Evolutionary conservation across 2,329 filamentous ascomycete genomes (phyloP).

Genomic region (Pseudopyricularia javanii): DNA sequence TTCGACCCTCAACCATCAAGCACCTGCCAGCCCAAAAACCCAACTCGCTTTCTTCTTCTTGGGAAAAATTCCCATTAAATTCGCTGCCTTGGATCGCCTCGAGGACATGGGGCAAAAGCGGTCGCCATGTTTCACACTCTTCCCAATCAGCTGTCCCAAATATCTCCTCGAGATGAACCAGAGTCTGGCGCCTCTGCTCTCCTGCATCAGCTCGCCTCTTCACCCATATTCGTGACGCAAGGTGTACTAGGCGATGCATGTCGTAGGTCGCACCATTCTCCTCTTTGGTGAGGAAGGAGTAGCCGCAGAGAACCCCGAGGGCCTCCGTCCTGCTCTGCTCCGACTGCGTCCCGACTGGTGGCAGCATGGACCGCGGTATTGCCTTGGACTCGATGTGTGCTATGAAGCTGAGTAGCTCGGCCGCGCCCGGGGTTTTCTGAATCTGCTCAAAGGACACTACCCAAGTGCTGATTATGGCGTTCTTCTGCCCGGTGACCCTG

Average conservation of each 20-base stretch:
- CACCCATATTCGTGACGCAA: slow-evolving; percentile 17
- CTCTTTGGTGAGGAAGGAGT: slow-evolving; percentile 17
- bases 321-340: slow-evolving; percentile 11
- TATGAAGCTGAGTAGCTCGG: slow-evolving; percentile 22
- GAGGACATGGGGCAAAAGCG: slow-evolving; percentile 15
- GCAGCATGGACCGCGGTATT: slow-evolving; percentile 22
- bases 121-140: slow-evolving; percentile 11
- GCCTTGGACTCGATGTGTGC: slow-evolving; percentile 24
- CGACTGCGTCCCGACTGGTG: slow-evolving; percentile 1
- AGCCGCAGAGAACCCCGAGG: slow-evolving; percentile 18
- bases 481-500: slow-evolving; percentile 15
- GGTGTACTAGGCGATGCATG: slow-evolving; percentile 24
- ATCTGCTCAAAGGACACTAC: slow-evolving; percentile 27
- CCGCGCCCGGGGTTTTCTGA: slow-evolving; percentile 16
- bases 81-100: slow-evolving; percentile 8
- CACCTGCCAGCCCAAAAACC: neutral
- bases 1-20: neutral
- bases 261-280: slow-evolving; percentile 15
- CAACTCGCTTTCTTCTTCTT: slow-evolving; percentile 5
- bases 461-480: slow-evolving; percentile 21
- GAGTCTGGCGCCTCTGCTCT: slow-evolving; percentile 3
- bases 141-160: slow-evolving; percentile 6
- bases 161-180: slow-evolving; percentile 4
- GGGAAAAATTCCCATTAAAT: neutral
- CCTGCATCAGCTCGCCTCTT: slow-evolving; percentile 5